Conservation (phyloP, 2,329 filamentous ascomycete species). For the Fusarium brevicatenulatum region DNA sequence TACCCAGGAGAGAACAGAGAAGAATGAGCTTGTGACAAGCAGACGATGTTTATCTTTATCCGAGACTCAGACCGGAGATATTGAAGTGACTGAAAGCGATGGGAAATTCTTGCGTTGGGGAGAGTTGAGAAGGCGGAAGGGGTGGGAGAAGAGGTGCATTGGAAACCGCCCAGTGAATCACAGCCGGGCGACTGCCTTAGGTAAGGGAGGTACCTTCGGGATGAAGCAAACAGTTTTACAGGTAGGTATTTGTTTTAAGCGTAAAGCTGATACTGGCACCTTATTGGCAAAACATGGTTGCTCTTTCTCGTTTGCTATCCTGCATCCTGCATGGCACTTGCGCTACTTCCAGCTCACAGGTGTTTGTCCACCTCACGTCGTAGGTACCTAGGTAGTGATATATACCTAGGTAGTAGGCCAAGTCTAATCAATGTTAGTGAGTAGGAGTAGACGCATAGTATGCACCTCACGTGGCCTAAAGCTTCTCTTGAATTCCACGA, state of each 20-base stretch:
- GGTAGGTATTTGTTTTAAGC: background rate
- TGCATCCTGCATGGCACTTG: slow-evolving; percentile 5
- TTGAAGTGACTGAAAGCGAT: background rate
- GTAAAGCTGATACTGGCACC: background rate
- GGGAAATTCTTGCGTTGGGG: background rate
- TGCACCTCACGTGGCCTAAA: background rate
- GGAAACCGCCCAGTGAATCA: background rate
- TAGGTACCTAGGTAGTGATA: background rate
- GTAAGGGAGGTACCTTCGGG: background rate
- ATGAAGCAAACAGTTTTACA: background rate
- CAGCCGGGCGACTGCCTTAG: background rate
- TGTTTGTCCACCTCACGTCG: background rate
- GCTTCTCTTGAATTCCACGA: background rate
- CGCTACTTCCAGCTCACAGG: background rate
- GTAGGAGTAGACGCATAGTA: background rate
- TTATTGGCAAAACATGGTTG: background rate
- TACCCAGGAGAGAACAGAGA: background rate
- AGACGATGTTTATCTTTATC: background rate
- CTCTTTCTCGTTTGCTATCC: slow-evolving; percentile 1
- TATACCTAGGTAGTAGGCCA: background rate
- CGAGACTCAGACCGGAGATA: background rate
- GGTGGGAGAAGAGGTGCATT: background rate
- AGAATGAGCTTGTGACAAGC: background rate
- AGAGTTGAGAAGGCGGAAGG: background rate
- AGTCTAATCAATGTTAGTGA: background rate